Base-by-base conservation (phyloP, 495 filamentous ascomycete genomes). In the Aspergillus saccharolyticus region DNA sequence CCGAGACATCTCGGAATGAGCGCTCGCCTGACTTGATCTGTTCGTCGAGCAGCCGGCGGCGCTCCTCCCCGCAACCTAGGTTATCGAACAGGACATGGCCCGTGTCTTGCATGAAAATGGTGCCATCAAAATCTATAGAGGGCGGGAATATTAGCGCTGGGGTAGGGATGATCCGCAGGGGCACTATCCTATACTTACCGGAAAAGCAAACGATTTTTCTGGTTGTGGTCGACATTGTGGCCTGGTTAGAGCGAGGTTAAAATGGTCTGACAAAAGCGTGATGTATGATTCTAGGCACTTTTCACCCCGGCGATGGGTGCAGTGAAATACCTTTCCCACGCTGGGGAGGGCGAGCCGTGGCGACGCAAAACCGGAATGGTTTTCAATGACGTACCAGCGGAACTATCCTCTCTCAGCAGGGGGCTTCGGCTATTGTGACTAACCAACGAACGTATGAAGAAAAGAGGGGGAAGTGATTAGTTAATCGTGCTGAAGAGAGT, bases 101-200 rank as follows among this genome's bases (percentile, higher is more conserved):
- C 15, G 85, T 89, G 57, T 89, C 87, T 80, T 90, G 85, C 79
- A 89, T 85, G 75, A 86, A 88, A 63, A 90, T 90, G 39, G 87
- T 89, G 59, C 87, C 87, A 64, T 90, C 86, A 62, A 89, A 90
- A 69, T 90, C 85, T 85, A 47, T 39, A 39, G 8, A 15, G 6
- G 19, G 12, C 44, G 22, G 22, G 20, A 12, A 24, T 28, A 17
- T 42, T 17, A 25, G 39, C 14, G 20, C 20, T n/a, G 22, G 42
- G 25, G 18, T 21, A 21, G 25, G 46, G 46, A 25, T 1, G 21
- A 49, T 24, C 20, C 19, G 16, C 46, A 16, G 46, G 46, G 9
- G 33, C 33, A 12, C 2, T 15, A 5, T 2, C 10, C 6, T 16
- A 3, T 49, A 1, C 46, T 24, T 58, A 64, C 62, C 62, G 52